phyloP scores from a whole-genome alignment of 2,329 filamentous ascomycete species.

The Fusarium sp. region DNA sequence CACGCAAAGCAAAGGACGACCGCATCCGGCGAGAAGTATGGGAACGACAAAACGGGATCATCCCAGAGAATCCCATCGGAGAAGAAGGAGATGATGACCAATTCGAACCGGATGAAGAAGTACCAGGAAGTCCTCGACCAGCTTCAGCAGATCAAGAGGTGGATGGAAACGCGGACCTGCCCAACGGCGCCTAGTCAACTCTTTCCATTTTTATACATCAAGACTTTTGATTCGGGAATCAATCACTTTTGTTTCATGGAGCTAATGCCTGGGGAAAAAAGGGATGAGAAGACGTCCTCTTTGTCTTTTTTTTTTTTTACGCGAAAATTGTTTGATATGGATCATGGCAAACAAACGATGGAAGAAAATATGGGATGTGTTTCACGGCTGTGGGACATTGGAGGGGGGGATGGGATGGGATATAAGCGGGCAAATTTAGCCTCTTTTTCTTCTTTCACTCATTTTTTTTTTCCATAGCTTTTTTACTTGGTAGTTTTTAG shows the following conservation, averaged over 20 bases:
- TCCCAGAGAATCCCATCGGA: conserved; percentile 57
- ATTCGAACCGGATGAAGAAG: conserved; percentile 22
- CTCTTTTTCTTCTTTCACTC: conserved; percentile 11
- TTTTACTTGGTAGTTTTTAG: conserved; percentile 29
- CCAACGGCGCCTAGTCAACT: conserved; percentile 32
- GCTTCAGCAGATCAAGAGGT: neutral
- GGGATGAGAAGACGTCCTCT: neutral
- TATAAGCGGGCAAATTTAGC: conserved; percentile 13
- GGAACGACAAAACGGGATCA: conserved; percentile 72
- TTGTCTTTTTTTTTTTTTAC: conserved; percentile 19
- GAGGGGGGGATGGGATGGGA: neutral
- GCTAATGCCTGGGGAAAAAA: conserved; percentile 32
- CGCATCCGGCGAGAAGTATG: conserved; percentile 83
- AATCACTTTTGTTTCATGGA: conserved; percentile 28
- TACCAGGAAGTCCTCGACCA: conserved; percentile 23
- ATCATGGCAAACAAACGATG: conserved; percentile 4
- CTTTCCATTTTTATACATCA: conserved; percentile 4
- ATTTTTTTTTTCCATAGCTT: conserved; percentile 36
- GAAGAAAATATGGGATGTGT: conserved; percentile 9
- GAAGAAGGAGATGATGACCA: conserved; percentile 46
- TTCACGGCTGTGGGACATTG: conserved; percentile 15
- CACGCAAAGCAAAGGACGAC: conserved; percentile 88
- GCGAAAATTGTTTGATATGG: conserved; percentile 25
- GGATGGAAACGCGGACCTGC: conserved; percentile 12
- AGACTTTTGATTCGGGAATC: neutral